These are phyloP conservation scores for Lecanosticta acicola DNA, from an alignment of 2,329 filamentous ascomycete species.

Conservation along the genomic window DNA sequence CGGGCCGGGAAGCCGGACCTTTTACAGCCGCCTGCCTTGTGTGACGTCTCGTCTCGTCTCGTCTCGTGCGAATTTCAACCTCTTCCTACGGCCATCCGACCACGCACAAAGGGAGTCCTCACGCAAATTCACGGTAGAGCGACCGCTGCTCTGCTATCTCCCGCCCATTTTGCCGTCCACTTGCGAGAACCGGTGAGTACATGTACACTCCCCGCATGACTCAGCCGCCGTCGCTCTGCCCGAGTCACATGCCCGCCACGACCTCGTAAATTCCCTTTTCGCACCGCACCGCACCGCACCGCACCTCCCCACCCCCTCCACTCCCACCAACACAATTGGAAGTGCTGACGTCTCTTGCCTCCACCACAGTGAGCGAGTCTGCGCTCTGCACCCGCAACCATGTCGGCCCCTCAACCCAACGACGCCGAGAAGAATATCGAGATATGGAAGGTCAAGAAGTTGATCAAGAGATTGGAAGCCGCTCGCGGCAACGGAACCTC, in stretches of 20 bases:
- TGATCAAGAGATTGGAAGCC: slow-evolving; percentile 96
- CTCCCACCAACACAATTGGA: slow-evolving; percentile 2
- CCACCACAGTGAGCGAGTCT: slow-evolving; percentile 13
- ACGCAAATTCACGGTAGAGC: not conserved
- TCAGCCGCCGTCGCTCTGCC: not conserved
- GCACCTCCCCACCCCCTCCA: not conserved
- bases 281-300: not conserved
- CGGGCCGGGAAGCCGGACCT: no score
- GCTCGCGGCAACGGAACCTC: slow-evolving; percentile 97
- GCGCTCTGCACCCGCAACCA: slow-evolving; percentile 48
- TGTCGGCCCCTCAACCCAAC: slow-evolving; percentile 80
- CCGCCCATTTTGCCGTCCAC: slow-evolving; percentile 1
- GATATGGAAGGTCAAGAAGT: slow-evolving; percentile 98
- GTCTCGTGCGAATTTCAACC: no score
- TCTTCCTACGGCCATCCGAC: no score
- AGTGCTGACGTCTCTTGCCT: no score
- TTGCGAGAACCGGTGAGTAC: slow-evolving; percentile 1
- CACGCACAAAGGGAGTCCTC: no score
- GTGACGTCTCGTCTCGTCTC: no score
- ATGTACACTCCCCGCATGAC: not conserved
- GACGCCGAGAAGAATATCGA: slow-evolving; percentile 97
- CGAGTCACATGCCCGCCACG: not conserved
- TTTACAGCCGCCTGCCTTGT: no score
- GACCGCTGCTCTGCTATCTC: not conserved
- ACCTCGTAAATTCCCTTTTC: not conserved